These are phyloP conservation scores for Curvularia spicifera DNA, from an alignment of 2,329 filamentous ascomycete genomes.

Conservation along the genomic window DNA sequence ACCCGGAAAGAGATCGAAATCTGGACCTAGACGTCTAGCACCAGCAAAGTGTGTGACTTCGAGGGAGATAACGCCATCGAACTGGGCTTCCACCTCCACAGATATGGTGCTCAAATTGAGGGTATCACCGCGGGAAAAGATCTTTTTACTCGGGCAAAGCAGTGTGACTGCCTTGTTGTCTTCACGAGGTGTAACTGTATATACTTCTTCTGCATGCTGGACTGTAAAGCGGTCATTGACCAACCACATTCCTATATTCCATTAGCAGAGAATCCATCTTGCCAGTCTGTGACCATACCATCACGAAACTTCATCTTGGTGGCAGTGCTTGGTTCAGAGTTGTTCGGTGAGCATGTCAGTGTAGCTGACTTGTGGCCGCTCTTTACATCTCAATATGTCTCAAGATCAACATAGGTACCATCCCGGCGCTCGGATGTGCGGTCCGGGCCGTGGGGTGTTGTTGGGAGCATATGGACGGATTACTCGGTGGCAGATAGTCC, in stretches of 20 bases:
- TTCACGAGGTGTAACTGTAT: conserved; percentile 56
- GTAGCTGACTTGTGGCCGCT: neutral
- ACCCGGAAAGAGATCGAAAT: conserved; percentile 65
- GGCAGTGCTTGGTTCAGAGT: neutral
- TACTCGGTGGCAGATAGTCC: conserved; percentile 28
- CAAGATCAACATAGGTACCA: conserved; percentile 3
- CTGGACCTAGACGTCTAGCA: conserved; percentile 58
- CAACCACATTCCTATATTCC: conserved; percentile 65
- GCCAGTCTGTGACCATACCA: conserved; percentile 47
- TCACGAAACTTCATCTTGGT: conserved; percentile 65
- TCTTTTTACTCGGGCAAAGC: conserved; percentile 64
- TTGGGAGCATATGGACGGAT: conserved; percentile 29
- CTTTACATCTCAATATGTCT: conserved; percentile 6
- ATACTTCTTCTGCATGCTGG: conserved; percentile 71
- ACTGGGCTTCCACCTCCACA: conserved; percentile 63
- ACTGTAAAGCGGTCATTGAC: conserved; percentile 65
- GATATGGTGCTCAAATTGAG: conserved; percentile 63
- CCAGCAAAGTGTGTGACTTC: conserved; percentile 66
- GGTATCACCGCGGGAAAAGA: conserved; percentile 61
- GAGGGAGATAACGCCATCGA: conserved; percentile 66
- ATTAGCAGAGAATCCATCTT: conserved; percentile 15
- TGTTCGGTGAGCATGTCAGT: neutral
- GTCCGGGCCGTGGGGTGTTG: conserved; percentile 25
- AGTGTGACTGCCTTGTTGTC: conserved; percentile 59
- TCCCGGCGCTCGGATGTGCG: conserved; percentile 24